These are phyloP conservation scores for Pseudogymnoascus sp. DNA, from an alignment of 2,329 filamentous ascomycete species.

Conservation along the genomic window DNA sequence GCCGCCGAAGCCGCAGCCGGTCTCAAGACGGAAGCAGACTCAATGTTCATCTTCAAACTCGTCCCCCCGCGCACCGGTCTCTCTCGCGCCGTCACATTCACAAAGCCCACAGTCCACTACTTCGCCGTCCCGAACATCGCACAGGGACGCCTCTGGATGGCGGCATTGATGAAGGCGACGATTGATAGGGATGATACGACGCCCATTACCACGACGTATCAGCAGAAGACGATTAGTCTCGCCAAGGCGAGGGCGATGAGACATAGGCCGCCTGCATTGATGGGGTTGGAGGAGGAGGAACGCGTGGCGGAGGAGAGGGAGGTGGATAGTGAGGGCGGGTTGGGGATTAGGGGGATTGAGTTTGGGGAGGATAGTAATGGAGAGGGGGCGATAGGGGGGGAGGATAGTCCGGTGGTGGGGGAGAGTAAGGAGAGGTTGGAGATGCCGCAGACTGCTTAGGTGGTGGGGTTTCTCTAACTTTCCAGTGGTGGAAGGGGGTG, in stretches of 20 bases:
- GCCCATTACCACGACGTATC: conserved; percentile 82
- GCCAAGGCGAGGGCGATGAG: conserved; percentile 81
- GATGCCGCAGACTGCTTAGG: neutral
- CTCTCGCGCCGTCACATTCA: conserved; percentile 90
- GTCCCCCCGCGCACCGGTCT: conserved; percentile 82
- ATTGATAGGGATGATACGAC: conserved; percentile 83
- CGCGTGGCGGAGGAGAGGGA: no score
- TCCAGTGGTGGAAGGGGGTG: neutral
- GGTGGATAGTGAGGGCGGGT: neutral
- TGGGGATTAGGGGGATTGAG: neutral
- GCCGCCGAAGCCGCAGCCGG: conserved; percentile 33
- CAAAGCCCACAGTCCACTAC: conserved; percentile 93
- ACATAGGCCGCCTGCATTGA: conserved; percentile 80
- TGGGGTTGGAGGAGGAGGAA: conserved; percentile 52
- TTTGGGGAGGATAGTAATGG: neutral
- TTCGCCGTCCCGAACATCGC: conserved; percentile 90
- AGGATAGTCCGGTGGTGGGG: neutral
- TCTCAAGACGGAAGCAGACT: conserved; percentile 41
- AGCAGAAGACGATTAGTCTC: conserved; percentile 92
- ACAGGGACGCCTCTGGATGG: conserved; percentile 94
- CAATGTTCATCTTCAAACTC: conserved; percentile 97
- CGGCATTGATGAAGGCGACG: conserved; percentile 95
- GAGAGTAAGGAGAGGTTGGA: neutral
- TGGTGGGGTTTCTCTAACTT: neutral
- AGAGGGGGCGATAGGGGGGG: neutral